These are phyloP conservation scores for Cinnamomum chago DNA, from an alignment of 164 flowering plant genomes.

Conservation along the genomic window DNA sequence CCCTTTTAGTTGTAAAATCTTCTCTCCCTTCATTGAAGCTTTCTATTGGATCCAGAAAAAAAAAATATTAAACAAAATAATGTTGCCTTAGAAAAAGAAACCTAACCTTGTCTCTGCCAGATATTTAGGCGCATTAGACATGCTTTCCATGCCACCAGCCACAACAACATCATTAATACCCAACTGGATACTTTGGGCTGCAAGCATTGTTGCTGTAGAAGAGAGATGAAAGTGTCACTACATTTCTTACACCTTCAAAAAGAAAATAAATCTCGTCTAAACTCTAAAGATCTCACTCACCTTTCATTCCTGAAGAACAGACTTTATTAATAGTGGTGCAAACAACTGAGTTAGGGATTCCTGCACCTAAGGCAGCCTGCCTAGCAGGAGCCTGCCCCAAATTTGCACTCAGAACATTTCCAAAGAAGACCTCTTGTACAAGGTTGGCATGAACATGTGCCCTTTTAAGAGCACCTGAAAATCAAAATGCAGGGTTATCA, in stretches of 20 bases:
- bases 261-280: not conserved
- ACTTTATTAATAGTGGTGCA: constrained; percentile 94
- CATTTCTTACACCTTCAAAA: not conserved
- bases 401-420: constrained; percentile 94
- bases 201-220: constrained; percentile 62
- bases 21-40: too few relatives aligned
- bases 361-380: constrained; percentile 95
- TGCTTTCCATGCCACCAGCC: constrained; percentile 90
- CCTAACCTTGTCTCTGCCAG: constrained; percentile 49
- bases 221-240: not conserved
- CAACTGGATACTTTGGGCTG: constrained; percentile 61
- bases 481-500: not conserved
- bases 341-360: constrained; percentile 71
- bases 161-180: constrained; percentile 74
- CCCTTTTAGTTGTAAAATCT: too few relatives aligned
- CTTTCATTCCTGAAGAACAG: constrained; percentile 93
- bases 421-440: constrained; percentile 95
- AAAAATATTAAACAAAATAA: not conserved
- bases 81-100: not conserved
- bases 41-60: not conserved
- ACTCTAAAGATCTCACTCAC: constrained; percentile 21
- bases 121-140: constrained; percentile 84
- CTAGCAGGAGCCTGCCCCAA: constrained; percentile 98
- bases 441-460: constrained; percentile 72
- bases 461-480: constrained; percentile 75